A percentile compares a stretch with the other conserved stretches of the same genome.
These are phyloP conservation scores for Agrocybe pediades DNA, from an alignment of 768 basidiomycete genomes.

Conservation along the genomic window DNA sequence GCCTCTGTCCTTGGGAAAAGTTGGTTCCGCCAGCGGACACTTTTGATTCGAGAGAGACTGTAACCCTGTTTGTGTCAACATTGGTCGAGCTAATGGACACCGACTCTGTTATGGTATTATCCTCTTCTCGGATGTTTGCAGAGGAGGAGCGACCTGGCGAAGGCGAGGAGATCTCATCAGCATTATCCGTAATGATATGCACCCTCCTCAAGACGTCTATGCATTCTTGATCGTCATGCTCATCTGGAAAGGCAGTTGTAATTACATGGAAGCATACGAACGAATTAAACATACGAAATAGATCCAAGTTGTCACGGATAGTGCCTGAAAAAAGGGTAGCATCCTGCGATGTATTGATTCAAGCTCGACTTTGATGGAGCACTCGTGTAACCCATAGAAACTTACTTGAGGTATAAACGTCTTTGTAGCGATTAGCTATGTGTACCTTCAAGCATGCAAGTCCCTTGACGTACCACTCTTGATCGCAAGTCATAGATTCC, in stretches of 20 bases:
- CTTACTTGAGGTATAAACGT: constrained; percentile 74
- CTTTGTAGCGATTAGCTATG: constrained; percentile 40
- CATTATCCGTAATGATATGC: constrained; percentile 64
- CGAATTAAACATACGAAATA: constrained; percentile 52
- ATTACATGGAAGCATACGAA: not conserved
- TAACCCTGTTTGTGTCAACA: constrained; percentile 35
- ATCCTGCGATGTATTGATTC: constrained; percentile 43
- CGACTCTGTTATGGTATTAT: constrained; percentile 30
- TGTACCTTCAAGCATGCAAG: constrained; percentile 1
- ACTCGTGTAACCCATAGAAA: no score
- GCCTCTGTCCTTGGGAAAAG: constrained; percentile 91
- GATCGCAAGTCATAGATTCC: constrained; percentile 85
- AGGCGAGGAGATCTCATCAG: constrained; percentile 47
- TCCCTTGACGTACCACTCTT: constrained; percentile 51
- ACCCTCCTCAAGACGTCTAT: constrained; percentile 81
- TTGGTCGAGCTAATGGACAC: constrained; percentile 58
- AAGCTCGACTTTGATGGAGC: no score
- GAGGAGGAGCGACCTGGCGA: constrained; percentile 43
- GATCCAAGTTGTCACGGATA: constrained; percentile 78
- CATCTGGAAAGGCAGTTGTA: constrained; percentile 39
- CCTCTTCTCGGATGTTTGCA: constrained; percentile 43
- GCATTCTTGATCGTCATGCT: constrained; percentile 80
- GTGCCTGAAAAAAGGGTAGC: constrained; percentile 82
- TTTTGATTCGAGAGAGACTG: constrained; percentile 70
- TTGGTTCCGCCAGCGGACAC: constrained; percentile 87